A percentile compares a stretch with the other conserved stretches of the same genome.
phyloP scores from a whole-genome alignment of 805 yeast species.

The Cyberlindnera misumaiensis region DNA sequence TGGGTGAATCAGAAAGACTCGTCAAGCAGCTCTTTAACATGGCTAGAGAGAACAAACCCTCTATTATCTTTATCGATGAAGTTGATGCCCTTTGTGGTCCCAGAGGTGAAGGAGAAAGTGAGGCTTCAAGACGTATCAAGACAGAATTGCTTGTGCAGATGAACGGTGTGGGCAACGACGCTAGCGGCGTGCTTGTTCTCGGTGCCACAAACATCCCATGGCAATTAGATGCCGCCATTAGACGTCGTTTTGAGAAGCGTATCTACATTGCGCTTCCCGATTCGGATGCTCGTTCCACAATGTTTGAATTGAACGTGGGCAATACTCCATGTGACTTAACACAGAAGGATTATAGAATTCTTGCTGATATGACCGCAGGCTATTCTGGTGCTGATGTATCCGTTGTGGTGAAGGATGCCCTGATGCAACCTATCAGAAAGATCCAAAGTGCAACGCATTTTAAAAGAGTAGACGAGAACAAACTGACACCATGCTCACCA shows the following conservation, averaged over 20 bases:
- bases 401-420: conserved; percentile 92
- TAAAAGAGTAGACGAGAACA: conserved; percentile 46
- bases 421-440: conserved; percentile 96
- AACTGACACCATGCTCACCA: conserved; percentile 91
- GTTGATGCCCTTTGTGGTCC: conserved; percentile 98
- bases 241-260: conserved; percentile 93
- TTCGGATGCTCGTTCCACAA: conserved; percentile 79
- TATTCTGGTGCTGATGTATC: conserved; percentile 97
- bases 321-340: conserved; percentile 77
- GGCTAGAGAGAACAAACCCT: conserved; percentile 95
- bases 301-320: conserved; percentile 93
- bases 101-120: conserved; percentile 96
- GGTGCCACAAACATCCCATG: conserved; percentile 99
- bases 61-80: conserved; percentile 95
- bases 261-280: conserved; percentile 95
- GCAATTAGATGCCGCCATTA: conserved; percentile 96
- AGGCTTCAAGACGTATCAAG: conserved; percentile 91
- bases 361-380: conserved; percentile 94
- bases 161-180: conserved; percentile 98
- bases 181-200: conserved; percentile 84
- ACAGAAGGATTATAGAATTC: conserved; percentile 62
- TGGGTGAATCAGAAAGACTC: conserved; percentile 96
- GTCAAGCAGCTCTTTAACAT: conserved; percentile 90
- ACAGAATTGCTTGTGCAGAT: conserved; percentile 94
- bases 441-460: conserved; percentile 96